phyloP scores from a whole-genome alignment of 2,329 filamentous ascomycete genomes.

The Beauveria pseudobassiana region DNA sequence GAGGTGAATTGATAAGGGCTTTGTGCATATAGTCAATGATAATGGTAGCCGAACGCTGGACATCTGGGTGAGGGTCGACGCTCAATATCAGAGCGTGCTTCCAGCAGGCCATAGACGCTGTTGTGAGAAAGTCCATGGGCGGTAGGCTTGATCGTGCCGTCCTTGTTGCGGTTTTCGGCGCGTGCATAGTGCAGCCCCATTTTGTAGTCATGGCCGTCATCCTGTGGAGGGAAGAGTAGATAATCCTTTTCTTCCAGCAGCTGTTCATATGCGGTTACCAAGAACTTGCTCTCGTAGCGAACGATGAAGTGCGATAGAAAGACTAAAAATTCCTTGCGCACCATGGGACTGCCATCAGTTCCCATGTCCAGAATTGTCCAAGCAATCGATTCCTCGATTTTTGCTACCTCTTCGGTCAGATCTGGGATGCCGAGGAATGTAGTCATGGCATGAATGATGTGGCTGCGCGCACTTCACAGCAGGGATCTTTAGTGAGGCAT shows the following conservation, averaged over 20 bases:
- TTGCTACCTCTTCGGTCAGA: slow-evolving; percentile 80
- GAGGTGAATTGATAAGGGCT: slow-evolving; percentile 66
- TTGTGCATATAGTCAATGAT: slow-evolving; percentile 82
- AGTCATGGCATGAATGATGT: slow-evolving; percentile 88
- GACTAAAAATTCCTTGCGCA: slow-evolving; percentile 85
- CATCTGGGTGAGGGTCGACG: slow-evolving; percentile 89
- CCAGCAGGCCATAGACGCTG: slow-evolving; percentile 91
- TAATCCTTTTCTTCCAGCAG: slow-evolving; percentile 75
- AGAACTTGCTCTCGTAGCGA: slow-evolving; percentile 85
- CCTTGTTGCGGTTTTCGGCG: slow-evolving; percentile 45
- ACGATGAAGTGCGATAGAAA: slow-evolving; percentile 90
- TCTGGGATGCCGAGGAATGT: slow-evolving; percentile 92
- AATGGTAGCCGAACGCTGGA: slow-evolving; percentile 75
- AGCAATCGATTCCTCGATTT: slow-evolving; percentile 85
- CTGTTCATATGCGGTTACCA: slow-evolving; percentile 88
- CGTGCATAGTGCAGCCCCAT: slow-evolving; percentile 57
- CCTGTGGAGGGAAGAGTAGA: slow-evolving; percentile 45
- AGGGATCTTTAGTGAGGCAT: slow-evolving; percentile 72
- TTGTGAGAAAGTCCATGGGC: slow-evolving; percentile 66
- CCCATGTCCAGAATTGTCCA: slow-evolving; percentile 86
- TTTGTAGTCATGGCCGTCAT: slow-evolving; percentile 51
- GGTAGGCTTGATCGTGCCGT: slow-evolving; percentile 49
- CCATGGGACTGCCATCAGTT: slow-evolving; percentile 87
- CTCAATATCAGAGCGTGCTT: slow-evolving; percentile 85
- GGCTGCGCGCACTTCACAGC: slow-evolving; percentile 86